These are phyloP conservation scores for Mortierella sp. DNA, from an alignment of 371 early-diverging fungal species.

Conservation along the genomic window DNA sequence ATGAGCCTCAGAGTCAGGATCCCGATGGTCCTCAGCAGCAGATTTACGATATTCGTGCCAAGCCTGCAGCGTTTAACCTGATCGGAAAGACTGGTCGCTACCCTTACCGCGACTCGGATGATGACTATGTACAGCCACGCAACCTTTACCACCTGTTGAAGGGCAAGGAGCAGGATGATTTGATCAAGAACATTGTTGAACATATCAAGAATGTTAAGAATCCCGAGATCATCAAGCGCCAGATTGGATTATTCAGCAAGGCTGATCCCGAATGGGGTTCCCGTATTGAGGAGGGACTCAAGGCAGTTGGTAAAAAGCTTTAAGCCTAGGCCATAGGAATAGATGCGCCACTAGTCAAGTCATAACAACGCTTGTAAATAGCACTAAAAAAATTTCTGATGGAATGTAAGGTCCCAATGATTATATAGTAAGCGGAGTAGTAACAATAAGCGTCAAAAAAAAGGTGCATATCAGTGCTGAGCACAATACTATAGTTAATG, in stretches of 20 bases:
- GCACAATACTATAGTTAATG: too few species aligned
- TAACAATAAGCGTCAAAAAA: too few species aligned
- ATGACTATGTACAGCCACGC: slow-evolving; percentile 69
- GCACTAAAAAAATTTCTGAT: neutral
- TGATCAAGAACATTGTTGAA: slow-evolving; percentile 63
- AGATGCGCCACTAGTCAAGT: neutral
- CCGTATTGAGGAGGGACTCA: slow-evolving; percentile 66
- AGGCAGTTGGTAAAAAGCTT: slow-evolving; percentile 25
- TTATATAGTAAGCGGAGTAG: too few species aligned
- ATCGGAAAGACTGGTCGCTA: slow-evolving; percentile 71
- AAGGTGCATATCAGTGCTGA: too few species aligned
- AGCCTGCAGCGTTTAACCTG: slow-evolving; percentile 17
- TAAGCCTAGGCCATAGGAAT: neutral
- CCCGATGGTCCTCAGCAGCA: slow-evolving; percentile 61
- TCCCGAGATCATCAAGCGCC: slow-evolving; percentile 67
- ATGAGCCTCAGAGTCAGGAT: slow-evolving; percentile 72
- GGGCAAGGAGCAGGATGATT: slow-evolving; percentile 61
- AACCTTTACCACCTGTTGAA: slow-evolving; percentile 63
- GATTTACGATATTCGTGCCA: slow-evolving; percentile 31
- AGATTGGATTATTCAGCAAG: slow-evolving; percentile 67
- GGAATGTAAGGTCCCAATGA: too few species aligned
- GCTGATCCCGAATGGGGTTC: slow-evolving; percentile 70
- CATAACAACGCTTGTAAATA: neutral
- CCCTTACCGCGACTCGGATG: slow-evolving; percentile 64
- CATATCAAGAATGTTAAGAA: slow-evolving; percentile 62